Conservation (phyloP, 1,139 yeast genomes). For the Hyphopichia fennica region DNA sequence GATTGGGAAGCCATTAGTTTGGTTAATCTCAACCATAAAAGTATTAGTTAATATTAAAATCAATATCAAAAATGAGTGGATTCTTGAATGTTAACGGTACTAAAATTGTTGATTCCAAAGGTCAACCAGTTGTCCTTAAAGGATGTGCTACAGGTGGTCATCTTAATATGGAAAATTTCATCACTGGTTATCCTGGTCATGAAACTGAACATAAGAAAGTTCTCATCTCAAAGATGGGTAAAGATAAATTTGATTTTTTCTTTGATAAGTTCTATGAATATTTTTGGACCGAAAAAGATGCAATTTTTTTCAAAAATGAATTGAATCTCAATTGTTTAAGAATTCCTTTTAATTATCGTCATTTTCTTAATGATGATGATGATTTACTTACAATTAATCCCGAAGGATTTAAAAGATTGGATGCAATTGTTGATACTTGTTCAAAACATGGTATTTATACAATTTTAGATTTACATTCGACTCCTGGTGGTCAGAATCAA, state of each 20-base stretch:
- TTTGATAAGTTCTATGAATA: conserved; percentile 48
- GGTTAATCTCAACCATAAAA: too few species aligned
- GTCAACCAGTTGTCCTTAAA: conserved; percentile 31
- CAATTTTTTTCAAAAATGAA: conserved; percentile 35
- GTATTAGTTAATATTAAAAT: too few species aligned
- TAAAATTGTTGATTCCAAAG: conserved; percentile 39
- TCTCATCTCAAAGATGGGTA: conserved; percentile 32
- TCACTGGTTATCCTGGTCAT: conserved; percentile 50
- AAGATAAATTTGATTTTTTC: conserved; percentile 43
- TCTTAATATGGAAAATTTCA: conserved; percentile 51
- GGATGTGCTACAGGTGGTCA: conserved; percentile 49
- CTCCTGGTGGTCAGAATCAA: conserved; percentile 51
- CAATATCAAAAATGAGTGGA: conserved; percentile 1
- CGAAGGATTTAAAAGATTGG: conserved; percentile 42
- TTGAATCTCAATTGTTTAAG: conserved; percentile 45
- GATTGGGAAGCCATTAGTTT: too few species aligned
- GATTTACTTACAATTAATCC: conserved; percentile 37
- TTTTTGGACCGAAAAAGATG: conserved; percentile 48
- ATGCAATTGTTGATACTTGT: conserved; percentile 39
- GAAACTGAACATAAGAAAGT: conserved; percentile 46
- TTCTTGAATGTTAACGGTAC: conserved; percentile 30
- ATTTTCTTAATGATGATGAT: conserved; percentile 41
- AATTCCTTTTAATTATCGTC: conserved; percentile 49
- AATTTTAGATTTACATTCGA: conserved; percentile 45
- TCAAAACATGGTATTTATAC: conserved; percentile 40